Conservation (phyloP, 306 rosid genomes). For the Adenanthera pavonina region DNA sequence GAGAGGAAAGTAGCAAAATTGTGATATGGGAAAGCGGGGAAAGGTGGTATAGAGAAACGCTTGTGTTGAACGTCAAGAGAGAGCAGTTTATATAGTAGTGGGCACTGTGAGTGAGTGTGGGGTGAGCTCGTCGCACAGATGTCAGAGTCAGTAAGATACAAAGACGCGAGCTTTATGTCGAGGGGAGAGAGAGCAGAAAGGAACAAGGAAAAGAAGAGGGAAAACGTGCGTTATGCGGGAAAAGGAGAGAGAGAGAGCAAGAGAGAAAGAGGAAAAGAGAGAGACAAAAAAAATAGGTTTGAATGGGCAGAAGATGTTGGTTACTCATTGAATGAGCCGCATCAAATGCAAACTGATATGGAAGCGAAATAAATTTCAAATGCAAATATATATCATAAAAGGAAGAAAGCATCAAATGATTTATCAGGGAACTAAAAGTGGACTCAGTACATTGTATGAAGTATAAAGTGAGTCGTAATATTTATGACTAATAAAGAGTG, state of each 20-base stretch:
- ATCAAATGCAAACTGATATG: neutral
- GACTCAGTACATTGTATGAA: too few species aligned
- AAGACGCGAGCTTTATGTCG: neutral
- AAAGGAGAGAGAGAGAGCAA: constrained; percentile 27
- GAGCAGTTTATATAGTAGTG: neutral
- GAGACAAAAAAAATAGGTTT: constrained; percentile 10
- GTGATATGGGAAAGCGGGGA: neutral
- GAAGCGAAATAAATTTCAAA: neutral
- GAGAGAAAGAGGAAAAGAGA: neutral
- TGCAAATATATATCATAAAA: neutral
- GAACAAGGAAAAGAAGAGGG: constrained; percentile 16
- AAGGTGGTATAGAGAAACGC: neutral
- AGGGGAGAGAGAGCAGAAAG: neutral
- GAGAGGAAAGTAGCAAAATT: neutral
- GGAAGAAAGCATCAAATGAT: neutral
- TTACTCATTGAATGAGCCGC: neutral
- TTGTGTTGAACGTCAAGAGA: constrained; percentile 8
- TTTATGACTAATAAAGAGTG: too few species aligned
- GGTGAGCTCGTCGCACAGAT: constrained; percentile 24
- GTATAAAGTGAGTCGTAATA: too few species aligned
- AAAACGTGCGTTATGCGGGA: constrained; percentile 46
- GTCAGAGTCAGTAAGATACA: constrained; percentile 24
- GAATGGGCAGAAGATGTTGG: neutral
- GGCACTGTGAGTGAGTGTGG: constrained; percentile 4
- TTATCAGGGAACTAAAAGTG: neutral